Evolutionary conservation across 2,329 filamentous ascomycete species (phyloP), one percentile per base, ranked within the genome.

Genomic region (Sporothrix brunneoviolacea): DNA sequence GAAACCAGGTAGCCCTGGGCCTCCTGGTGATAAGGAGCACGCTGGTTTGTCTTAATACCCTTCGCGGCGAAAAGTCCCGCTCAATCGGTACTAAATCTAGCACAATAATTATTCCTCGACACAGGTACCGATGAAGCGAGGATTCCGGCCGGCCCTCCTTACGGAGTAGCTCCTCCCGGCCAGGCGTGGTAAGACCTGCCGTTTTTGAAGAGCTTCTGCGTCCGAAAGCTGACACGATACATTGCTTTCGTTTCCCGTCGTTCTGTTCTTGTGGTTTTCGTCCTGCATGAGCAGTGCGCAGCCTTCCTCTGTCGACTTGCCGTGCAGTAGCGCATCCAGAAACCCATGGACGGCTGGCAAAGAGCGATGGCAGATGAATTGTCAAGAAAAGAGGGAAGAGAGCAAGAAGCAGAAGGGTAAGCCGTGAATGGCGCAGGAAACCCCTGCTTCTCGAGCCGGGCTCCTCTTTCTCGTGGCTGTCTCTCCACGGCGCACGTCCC

Each of bases 271-370:
- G 35, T 27, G 24, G 27, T 33, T 48, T 41, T 41, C 37, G 45
- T 48, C 45, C 27, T 39, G 24, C 36, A 48, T 38, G 33, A 8
- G 24, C 12, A 15, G n/a, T 7, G 32, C n/a, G 32, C 6, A 6
- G 32, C 32, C 13, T 27, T 38, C 8, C 35, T 38, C 44, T 36
- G 35, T 36, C 33, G 16, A 22, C 28, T 21, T 47, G 37, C 22
- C 32, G 16, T 49, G 47, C 47, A 49, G 38, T 49, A 49, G 47
- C 38, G 47, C 21, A 5, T 15, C 35, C 32, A 30, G 22, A 28
- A 35, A 41, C 40, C 46, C 35, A 40, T 24, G 46, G 27, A 33
- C 40, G 33, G 21, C 24, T 13, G 22, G 24, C 22, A 48, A 21
- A 40, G 27, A 18, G 12, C 7, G 19, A 18, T 2, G 28, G 38